These are phyloP conservation scores for Scenedesmus sp. DNA, from an alignment of 163 green algal species.

Conservation along the genomic window DNA sequence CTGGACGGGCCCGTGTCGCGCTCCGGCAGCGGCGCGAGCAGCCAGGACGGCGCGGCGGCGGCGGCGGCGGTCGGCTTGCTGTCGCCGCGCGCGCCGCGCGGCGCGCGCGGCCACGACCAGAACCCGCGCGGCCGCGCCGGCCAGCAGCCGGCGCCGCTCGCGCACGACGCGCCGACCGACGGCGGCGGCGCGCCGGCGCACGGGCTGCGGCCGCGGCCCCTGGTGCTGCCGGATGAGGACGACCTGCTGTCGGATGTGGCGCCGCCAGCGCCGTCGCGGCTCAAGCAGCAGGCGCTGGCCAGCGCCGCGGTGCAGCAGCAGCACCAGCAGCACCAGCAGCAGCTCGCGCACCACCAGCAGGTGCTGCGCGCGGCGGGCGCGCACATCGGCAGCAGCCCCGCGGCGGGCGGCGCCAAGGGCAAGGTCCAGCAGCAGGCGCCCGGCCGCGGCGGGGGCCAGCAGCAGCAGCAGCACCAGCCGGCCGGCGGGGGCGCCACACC, in stretches of 20 bases:
- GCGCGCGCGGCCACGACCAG: too few species aligned
- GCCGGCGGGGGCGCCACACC: not conserved
- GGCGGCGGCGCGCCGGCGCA: too few species aligned
- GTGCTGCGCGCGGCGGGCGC: constrained; percentile 32
- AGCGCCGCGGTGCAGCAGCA: not conserved
- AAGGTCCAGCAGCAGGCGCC: constrained; percentile 9
- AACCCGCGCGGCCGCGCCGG: too few species aligned
- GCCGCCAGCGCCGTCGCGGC: not conserved
- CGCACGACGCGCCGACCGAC: too few species aligned
- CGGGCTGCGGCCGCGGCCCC: constrained; percentile 8
- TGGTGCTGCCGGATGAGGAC: constrained; percentile 20
- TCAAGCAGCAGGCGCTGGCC: not conserved
- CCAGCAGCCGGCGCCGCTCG: too few species aligned
- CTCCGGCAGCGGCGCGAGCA: too few species aligned
- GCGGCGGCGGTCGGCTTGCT: too few species aligned
- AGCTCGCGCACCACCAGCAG: constrained; percentile 17
- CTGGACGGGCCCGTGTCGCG: too few species aligned
- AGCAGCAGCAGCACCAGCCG: not conserved
- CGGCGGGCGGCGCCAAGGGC: not conserved
- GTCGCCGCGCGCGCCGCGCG: too few species aligned
- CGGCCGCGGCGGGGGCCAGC: not conserved
- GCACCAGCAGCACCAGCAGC: constrained; percentile 28
- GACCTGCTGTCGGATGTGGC: constrained; percentile 14
- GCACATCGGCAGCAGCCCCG: constrained; percentile 11
- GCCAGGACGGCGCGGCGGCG: too few species aligned